A percentile compares a stretch with the other conserved stretches of the same genome.
Conservation (phyloP, 2,329 filamentous ascomycete species). For the Pezicula radicicola region DNA sequence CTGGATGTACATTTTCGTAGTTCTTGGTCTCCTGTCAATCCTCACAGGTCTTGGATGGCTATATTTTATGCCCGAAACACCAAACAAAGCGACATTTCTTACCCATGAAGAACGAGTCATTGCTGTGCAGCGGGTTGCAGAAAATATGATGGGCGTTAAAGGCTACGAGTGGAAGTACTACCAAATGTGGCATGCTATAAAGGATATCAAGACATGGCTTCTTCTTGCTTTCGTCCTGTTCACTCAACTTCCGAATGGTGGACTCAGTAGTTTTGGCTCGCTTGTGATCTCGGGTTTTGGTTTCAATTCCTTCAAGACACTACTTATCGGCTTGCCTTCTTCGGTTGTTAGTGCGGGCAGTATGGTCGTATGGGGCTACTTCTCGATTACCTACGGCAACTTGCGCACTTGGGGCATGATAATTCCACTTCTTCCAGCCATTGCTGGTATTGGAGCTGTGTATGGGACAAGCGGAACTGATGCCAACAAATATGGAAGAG, state of each 20-base stretch:
- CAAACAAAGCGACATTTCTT: conserved; percentile 70
- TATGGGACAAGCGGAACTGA: conserved; percentile 31
- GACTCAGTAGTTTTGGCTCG: conserved; percentile 37
- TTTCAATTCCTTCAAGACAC: conserved; percentile 40
- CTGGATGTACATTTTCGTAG: conserved; percentile 45
- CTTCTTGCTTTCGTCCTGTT: conserved; percentile 41
- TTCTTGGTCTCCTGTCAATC: conserved; percentile 44
- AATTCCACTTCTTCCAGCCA: conserved; percentile 26
- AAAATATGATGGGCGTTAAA: conserved; percentile 32
- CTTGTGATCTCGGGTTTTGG: conserved; percentile 45
- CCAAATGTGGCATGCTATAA: conserved; percentile 43
- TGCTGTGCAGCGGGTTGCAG: conserved; percentile 28
- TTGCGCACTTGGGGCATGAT: conserved; percentile 13
- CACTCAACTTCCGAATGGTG: conserved; percentile 14
- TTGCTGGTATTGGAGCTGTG: conserved; percentile 32
- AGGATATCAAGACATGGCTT: conserved; percentile 40
- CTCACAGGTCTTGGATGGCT: conserved; percentile 40
- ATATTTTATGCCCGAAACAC: conserved; percentile 66
- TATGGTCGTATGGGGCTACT: conserved; percentile 31
- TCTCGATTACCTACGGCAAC: conserved; percentile 2
- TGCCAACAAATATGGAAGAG: conserved; percentile 40
- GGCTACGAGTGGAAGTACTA: conserved; percentile 40
- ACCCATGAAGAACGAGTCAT: conserved; percentile 48
- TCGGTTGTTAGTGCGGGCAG: conserved; percentile 41
- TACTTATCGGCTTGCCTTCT: conserved; percentile 44